Evolutionary conservation across 116 monocot species (phyloP).

Genomic region (Trichopus zeylanicus): DNA sequence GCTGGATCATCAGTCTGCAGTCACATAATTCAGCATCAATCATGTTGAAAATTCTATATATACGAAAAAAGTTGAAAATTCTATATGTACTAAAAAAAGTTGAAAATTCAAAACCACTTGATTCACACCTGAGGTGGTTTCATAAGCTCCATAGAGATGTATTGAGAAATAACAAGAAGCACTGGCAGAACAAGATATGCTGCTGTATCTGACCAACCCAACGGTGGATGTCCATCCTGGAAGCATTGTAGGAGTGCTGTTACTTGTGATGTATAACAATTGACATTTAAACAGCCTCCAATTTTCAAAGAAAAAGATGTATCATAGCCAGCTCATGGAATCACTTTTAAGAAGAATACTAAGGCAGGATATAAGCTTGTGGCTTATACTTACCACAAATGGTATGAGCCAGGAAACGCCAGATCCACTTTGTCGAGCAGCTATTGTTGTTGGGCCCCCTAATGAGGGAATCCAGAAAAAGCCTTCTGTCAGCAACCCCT

Average conservation of each 20-base stretch:
- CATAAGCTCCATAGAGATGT: conserved; percentile 94
- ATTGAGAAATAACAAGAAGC: conserved; percentile 89
- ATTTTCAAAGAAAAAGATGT: neutral
- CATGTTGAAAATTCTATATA: neutral
- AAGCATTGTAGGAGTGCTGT: neutral
- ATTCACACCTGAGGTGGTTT: conserved; percentile 85
- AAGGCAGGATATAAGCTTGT: neutral
- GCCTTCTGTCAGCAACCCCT: conserved; percentile 97
- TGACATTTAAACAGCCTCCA: no score
- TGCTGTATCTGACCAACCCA: conserved; percentile 88
- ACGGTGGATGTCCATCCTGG: conserved; percentile 98
- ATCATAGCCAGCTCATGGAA: neutral
- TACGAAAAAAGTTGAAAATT: neutral
- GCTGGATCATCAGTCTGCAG: conserved; percentile 84
- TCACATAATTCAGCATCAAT: conserved; percentile 6
- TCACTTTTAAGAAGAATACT: neutral
- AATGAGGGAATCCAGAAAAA: conserved; percentile 99
- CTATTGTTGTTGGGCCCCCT: conserved; percentile 90
- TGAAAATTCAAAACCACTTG: conserved; percentile 4
- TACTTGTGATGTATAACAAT: neutral
- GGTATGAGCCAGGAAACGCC: conserved; percentile 97
- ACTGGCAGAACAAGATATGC: conserved; percentile 92
- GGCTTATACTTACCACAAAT: conserved; percentile 59
- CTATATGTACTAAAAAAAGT: neutral
- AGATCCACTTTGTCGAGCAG: conserved; percentile 92